Conservation (phyloP, 345 rosid genomes). For the Noccaea bulbosa region DNA sequence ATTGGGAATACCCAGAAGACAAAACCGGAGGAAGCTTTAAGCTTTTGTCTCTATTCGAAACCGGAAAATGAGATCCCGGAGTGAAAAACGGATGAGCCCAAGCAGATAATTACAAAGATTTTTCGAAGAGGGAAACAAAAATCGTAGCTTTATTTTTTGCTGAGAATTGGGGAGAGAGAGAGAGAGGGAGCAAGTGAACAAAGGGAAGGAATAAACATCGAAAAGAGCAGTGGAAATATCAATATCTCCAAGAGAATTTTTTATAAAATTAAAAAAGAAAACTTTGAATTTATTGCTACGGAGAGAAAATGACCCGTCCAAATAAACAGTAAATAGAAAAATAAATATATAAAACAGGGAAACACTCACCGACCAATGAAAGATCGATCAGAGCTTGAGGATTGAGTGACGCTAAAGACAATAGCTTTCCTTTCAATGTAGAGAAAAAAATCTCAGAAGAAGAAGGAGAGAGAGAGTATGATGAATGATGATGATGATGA, state of each 20-base stretch:
- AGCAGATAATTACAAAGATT: slow-evolving; percentile 53
- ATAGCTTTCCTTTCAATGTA: slow-evolving; percentile 25
- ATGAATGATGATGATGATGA: slow-evolving; percentile 51
- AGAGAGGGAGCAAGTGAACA: slow-evolving; percentile 48
- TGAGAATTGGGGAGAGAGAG: slow-evolving; percentile 3
- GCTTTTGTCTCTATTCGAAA: slow-evolving; percentile 56
- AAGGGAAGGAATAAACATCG: slow-evolving; percentile 93
- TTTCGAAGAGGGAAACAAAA: slow-evolving; percentile 13
- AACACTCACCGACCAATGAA: slow-evolving; percentile 49
- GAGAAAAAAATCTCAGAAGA: slow-evolving; percentile 29
- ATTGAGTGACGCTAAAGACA: slow-evolving; percentile 36
- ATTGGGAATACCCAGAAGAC: slow-evolving; percentile 59
- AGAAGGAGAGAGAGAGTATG: neutral
- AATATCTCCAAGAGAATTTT: slow-evolving; percentile 51
- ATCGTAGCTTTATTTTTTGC: neutral
- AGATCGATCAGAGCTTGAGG: slow-evolving; percentile 23
- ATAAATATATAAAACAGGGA: slow-evolving; percentile 3
- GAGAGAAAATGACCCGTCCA: slow-evolving; percentile 43
- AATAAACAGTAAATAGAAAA: neutral
- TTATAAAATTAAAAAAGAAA: neutral
- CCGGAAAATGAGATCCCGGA: slow-evolving; percentile 45
- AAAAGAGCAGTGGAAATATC: slow-evolving; percentile 83
- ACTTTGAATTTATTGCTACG: slow-evolving; percentile 39
- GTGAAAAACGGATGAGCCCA: slow-evolving; percentile 48
- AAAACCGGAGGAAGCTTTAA: slow-evolving; percentile 54